A percentile compares a stretch with the other conserved stretches of the same genome.
Evolutionary conservation across 2,329 filamentous ascomycete genomes (phyloP).

Genomic region (Septoria petroselini): DNA sequence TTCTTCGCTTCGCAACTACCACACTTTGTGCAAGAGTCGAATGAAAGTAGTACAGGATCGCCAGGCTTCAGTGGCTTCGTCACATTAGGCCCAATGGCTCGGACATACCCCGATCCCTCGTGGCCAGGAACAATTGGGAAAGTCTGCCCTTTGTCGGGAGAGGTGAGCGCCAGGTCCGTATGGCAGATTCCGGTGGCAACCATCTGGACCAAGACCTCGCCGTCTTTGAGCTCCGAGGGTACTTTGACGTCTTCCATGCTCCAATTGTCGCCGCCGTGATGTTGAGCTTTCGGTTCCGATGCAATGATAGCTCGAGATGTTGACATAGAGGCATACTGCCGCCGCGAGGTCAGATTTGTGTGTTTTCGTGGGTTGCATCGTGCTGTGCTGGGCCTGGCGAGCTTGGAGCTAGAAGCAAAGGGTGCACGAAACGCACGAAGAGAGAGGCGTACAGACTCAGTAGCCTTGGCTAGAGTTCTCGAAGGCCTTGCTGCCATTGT

Average conservation of each 20-base stretch:
- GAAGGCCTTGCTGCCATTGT: not conserved
- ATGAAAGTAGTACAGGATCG: slow-evolving; percentile 29
- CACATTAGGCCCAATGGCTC: slow-evolving; percentile 41
- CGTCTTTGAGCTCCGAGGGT: slow-evolving; percentile 22
- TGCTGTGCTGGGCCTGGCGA: not conserved
- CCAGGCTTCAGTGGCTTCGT: slow-evolving; percentile 25
- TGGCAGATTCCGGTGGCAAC: slow-evolving; percentile 32
- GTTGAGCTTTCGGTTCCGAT: slow-evolving; percentile 16
- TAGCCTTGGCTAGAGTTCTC: not conserved
- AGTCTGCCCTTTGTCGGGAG: slow-evolving; percentile 19
- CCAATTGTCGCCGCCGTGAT: slow-evolving; percentile 24
- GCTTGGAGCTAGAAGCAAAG: not conserved
- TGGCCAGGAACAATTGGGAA: slow-evolving; percentile 31
- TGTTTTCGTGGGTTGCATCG: not conserved
- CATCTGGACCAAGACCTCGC: slow-evolving; percentile 32
- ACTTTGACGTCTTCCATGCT: slow-evolving; percentile 20
- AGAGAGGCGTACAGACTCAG: slow-evolving; percentile 4
- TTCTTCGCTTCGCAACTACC: slow-evolving; percentile 21
- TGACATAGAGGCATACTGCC: slow-evolving; percentile 19
- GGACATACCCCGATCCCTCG: slow-evolving; percentile 45
- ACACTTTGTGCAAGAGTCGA: slow-evolving; percentile 26
- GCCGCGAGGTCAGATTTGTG: not conserved
- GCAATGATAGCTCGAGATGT: slow-evolving; percentile 24
- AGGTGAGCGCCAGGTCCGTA: slow-evolving; percentile 28
- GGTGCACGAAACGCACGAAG: not conserved